Percentiles rank a stretch among this genome's conserved stretches.
These are phyloP conservation scores for Astragalus membranaceus DNA, from an alignment of 306 rosid species.

Conservation along the genomic window DNA sequence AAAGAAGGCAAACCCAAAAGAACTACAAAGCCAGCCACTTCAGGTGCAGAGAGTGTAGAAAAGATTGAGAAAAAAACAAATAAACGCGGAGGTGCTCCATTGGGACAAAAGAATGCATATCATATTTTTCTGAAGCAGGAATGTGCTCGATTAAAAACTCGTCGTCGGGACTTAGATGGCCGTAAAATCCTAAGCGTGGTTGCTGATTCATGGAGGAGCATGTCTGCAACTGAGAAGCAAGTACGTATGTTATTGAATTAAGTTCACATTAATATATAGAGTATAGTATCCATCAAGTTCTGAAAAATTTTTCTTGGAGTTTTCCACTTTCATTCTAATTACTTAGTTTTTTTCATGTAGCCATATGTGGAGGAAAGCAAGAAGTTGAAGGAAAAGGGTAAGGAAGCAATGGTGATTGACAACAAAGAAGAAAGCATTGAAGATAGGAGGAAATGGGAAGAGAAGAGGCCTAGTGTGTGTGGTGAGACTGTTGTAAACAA, in stretches of 20 bases:
- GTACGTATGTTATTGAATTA: neutral
- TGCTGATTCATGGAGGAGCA: conserved; percentile 26
- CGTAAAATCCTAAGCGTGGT: neutral
- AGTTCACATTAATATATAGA: no score
- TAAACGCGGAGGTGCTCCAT: conserved; percentile 12
- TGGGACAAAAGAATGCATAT: conserved; percentile 11
- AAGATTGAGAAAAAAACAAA: conserved; percentile 18
- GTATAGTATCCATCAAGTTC: no score
- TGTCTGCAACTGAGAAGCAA: conserved; percentile 25
- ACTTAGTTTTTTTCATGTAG: neutral
- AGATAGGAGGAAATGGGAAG: neutral
- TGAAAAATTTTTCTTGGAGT: no score
- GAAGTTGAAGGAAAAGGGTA: conserved; percentile 18
- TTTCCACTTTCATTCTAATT: no score
- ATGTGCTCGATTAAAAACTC: conserved; percentile 31
- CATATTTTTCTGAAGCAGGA: conserved; percentile 38
- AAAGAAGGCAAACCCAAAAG: no score
- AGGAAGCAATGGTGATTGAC: no score
- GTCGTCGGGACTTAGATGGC: neutral
- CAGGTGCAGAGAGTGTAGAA: conserved; percentile 2
- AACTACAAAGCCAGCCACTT: no score
- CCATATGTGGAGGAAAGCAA: conserved; percentile 33
- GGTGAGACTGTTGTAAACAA: neutral
- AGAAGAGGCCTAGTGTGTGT: neutral
- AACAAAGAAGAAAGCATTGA: no score